Evolutionary conservation across 768 basidiomycete genomes (phyloP).

Genomic region (Ramaria rubella): DNA sequence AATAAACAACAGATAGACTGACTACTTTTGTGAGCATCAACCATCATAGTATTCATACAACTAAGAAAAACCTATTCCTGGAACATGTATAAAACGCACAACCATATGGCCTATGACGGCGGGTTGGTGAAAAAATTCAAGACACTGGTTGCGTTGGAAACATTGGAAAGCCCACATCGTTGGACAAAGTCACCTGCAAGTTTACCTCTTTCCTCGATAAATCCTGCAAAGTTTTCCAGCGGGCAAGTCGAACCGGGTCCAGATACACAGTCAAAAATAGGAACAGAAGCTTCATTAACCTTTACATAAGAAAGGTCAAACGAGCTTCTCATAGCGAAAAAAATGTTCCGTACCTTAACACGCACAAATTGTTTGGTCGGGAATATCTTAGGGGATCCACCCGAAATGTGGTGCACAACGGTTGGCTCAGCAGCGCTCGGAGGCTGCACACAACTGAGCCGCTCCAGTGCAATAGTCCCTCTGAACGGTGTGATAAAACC

Average conservation of each 20-base stretch:
- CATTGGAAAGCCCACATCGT: conserved; percentile 28
- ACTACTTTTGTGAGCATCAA: no score
- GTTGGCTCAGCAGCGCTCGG: conserved; percentile 13
- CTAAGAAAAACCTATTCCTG: no score
- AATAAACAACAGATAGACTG: no score
- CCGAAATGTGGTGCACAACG: conserved; percentile 11
- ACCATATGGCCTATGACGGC: conserved; percentile 1
- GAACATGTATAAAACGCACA: no score
- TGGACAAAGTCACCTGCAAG: conserved; percentile 33
- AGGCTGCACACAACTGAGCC: conserved; percentile 29
- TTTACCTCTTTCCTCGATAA: conserved; percentile 24
- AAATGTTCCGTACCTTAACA: conserved; percentile 22
- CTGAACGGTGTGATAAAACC: conserved; percentile 36
- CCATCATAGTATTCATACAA: no score
- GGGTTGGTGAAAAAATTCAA: conserved; percentile 19
- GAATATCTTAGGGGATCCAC: conserved; percentile 10
- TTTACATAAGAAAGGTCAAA: conserved; percentile 9
- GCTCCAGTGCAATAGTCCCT: conserved; percentile 37
- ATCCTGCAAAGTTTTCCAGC: conserved; percentile 27
- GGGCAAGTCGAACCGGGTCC: conserved; percentile 37
- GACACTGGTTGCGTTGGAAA: conserved; percentile 16
- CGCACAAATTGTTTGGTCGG: conserved; percentile 28
- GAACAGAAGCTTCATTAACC: conserved; percentile 36
- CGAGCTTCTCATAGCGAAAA: background rate
- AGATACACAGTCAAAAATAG: conserved; percentile 33